Evolutionary conservation across 441 rosid species (phyloP).

Genomic region (Codiaeum variegatum): DNA sequence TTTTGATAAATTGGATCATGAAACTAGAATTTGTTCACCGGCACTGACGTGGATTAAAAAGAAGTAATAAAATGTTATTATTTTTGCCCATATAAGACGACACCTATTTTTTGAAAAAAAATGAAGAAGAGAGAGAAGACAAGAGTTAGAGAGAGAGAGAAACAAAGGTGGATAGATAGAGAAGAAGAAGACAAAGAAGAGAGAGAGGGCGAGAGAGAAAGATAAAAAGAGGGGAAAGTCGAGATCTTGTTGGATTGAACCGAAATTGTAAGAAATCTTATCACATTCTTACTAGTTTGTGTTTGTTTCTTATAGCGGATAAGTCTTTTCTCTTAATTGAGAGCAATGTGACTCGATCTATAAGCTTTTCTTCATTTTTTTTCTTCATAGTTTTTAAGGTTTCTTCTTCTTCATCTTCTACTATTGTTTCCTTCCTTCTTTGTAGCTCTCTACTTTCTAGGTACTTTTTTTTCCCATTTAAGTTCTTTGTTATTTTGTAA

Average conservation of each 20-base stretch:
- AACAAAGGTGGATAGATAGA: slow-evolving; percentile 9
- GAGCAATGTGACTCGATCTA: slow-evolving; percentile 26
- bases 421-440: background rate
- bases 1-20: too few species aligned
- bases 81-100: too few species aligned
- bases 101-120: too few species aligned
- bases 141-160: slow-evolving; percentile 17
- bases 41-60: too few species aligned
- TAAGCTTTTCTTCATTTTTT: slow-evolving; percentile 11
- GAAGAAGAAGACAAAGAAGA: slow-evolving; percentile 7
- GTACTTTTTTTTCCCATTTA: background rate
- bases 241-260: slow-evolving; percentile 36
- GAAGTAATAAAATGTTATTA: too few species aligned
- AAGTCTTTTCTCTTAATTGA: slow-evolving; percentile 5
- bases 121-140: slow-evolving; percentile 27
- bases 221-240: slow-evolving; percentile 24
- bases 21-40: too few species aligned
- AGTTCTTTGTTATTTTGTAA: slow-evolving; percentile 1
- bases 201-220: slow-evolving; percentile 15
- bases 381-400: background rate
- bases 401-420: background rate
- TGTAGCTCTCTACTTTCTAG: background rate
- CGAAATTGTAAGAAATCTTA: slow-evolving; percentile 24
- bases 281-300: slow-evolving; percentile 15
- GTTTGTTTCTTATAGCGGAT: background rate